Base-by-base conservation (phyloP, 805 yeast genomes). In the Yarrowia keelungensis region DNA sequence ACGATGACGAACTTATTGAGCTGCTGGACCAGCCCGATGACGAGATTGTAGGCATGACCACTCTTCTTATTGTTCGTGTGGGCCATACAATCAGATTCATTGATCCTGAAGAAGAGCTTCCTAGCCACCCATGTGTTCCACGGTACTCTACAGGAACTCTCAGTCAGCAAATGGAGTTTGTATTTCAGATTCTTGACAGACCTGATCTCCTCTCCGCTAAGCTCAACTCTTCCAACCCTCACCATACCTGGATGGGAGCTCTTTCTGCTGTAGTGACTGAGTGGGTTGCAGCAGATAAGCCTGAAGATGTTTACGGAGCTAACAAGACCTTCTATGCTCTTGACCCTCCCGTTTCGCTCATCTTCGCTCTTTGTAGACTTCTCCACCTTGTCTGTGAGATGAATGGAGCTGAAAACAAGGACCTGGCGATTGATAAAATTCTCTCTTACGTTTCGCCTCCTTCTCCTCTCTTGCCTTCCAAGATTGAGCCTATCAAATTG, bases 171-270 rank as follows among this genome's bases (percentile, higher is more conserved):
- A 35, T 59, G 51, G 65, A 59, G 51, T 59, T 59, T 45, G 51
- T 59, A 0, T 59, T 43, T 11, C 65, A 59, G 51, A 42, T 59
- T 22, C 14, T 59, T 35, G 65, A 59, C 51, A 26, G 51, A 2
- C 65, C 65, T 5, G 65, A 45, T 8, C 65, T 59, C 10, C 15
- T 59, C 16, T 15, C 38, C 0, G 51, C 51, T 5, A 45, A 45
- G 16, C 4, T 59, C 5, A 43, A 45, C 35, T 32, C 65, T 4
- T 43, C 51, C 1, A 59, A 35, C 16, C 50, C 65, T 39, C 51
- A 45, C 15, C 65, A 59, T 12, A 59, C 65, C 51, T 59, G 65
- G 65, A 59, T 59, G 65, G 65, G 65, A 14, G 65, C 65, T 22
- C 51, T 59, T 2, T 59, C 51, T 7, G 42, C 41, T 3, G 51